Percentiles rank a stretch among this genome's conserved stretches.
phyloP scores from a whole-genome alignment of 352 stramenopile genomes.

The Phytophthora foliorum region DNA sequence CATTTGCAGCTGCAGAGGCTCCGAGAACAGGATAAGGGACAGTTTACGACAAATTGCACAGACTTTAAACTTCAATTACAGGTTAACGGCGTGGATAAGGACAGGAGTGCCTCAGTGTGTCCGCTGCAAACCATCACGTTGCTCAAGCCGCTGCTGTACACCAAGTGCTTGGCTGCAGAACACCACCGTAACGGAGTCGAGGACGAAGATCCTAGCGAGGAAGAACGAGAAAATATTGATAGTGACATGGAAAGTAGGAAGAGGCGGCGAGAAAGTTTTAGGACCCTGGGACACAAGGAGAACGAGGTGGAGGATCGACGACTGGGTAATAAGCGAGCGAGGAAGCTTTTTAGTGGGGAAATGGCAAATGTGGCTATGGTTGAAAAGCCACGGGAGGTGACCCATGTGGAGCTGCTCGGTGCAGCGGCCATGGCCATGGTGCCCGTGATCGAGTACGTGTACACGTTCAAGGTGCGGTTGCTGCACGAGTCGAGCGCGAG shows the following conservation, averaged over 20 bases:
- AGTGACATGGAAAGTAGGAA: conserved; percentile 12
- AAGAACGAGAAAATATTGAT: background rate
- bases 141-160: conserved; percentile 30
- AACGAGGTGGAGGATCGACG: conserved; percentile 14
- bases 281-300: background rate
- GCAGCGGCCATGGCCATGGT: conserved; percentile 43
- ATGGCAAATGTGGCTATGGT: background rate
- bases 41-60: background rate
- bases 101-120: conserved; percentile 3
- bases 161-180: conserved; percentile 12
- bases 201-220: conserved; percentile 5
- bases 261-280: conserved; percentile 8
- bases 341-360: conserved; percentile 14
- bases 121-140: conserved; percentile 32
- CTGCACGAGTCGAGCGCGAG: conserved; percentile 37
- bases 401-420: conserved; percentile 53
- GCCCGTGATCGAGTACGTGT: conserved; percentile 61
- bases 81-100: background rate
- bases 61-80: conserved; percentile 23
- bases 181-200: conserved; percentile 11
- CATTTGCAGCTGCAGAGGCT: conserved; percentile 38
- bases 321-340: conserved; percentile 12
- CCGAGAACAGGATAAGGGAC: conserved; percentile 3
- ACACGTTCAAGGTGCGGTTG: conserved; percentile 49
- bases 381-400: conserved; percentile 4